A percentile compares a stretch with the other conserved stretches of the same genome.
Evolutionary conservation across 176 grass and related monocot species (phyloP).

Genomic region (Oryza glumipatula): DNA sequence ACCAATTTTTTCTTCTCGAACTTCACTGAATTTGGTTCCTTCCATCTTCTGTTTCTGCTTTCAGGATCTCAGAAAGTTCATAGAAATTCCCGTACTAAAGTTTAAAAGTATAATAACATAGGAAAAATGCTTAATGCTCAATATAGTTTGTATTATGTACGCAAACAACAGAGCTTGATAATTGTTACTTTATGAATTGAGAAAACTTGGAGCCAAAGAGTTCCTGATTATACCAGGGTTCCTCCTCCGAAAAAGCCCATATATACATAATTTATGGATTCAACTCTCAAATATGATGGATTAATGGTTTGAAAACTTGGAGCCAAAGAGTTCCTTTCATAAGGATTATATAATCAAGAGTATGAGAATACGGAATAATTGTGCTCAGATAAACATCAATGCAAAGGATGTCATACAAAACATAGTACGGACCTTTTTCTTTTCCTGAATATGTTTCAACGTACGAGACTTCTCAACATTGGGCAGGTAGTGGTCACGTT

Average conservation of each 20-base stretch:
- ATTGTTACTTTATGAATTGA: neutral
- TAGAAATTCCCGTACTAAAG: constrained; percentile 11
- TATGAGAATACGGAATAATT: neutral
- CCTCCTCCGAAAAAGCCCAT: no score
- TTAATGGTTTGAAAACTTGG: no score
- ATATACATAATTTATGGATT: no score
- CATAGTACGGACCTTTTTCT: constrained; percentile 64
- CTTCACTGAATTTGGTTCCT: constrained; percentile 40
- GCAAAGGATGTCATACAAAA: neutral
- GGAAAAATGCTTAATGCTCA: neutral
- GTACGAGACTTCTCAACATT: constrained; percentile 69
- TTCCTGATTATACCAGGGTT: no score
- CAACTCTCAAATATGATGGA: no score
- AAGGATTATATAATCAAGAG: neutral
- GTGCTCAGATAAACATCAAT: constrained; percentile 5
- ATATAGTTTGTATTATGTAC: neutral
- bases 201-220: neutral
- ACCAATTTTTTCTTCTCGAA: constrained; percentile 39
- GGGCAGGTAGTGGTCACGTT: constrained; percentile 83
- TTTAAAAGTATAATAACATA: constrained; percentile 5
- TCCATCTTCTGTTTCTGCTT: constrained; percentile 75
- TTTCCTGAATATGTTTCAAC: constrained; percentile 71
- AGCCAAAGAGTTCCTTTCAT: neutral
- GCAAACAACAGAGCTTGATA: neutral
- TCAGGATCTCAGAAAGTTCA: constrained; percentile 35